Percentiles rank a stretch among this genome's conserved stretches.
Evolutionary conservation across 495 filamentous ascomycete species (phyloP).

Genomic region (Xylaria acuta): DNA sequence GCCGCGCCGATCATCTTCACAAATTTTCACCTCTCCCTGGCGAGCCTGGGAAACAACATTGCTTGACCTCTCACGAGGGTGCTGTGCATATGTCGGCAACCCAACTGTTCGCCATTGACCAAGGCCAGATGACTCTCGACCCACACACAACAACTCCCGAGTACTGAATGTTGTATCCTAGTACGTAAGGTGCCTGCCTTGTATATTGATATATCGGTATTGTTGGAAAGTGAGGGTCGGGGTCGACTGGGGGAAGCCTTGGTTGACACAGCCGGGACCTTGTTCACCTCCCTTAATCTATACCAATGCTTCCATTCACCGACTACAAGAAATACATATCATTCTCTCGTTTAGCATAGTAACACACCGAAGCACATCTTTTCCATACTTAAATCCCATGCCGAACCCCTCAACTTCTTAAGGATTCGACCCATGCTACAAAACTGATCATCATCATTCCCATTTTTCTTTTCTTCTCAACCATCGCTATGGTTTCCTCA

Average conservation of each 20-base stretch:
- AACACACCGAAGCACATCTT: not conserved
- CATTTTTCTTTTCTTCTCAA: not conserved
- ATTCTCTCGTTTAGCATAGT: not conserved
- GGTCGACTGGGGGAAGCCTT: slow-evolving; percentile 5
- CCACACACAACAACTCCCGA: not conserved
- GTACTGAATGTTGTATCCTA: not conserved
- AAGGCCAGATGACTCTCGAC: slow-evolving; percentile 15
- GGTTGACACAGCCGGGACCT: slow-evolving; percentile 1
- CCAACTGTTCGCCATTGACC: slow-evolving; percentile 7
- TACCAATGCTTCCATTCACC: not conserved
- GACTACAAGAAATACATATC: not conserved
- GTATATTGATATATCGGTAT: not conserved
- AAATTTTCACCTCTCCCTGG: slow-evolving; percentile 8
- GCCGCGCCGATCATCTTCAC: slow-evolving; percentile 28
- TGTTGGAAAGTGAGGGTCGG: not conserved
- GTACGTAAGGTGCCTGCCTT: not conserved
- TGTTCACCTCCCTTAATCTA: slow-evolving; percentile 10
- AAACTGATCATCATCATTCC: slow-evolving; percentile 14
- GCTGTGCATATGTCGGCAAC: slow-evolving; percentile 22
- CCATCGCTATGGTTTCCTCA: slow-evolving; percentile 41
- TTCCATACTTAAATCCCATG: slow-evolving; percentile 12
- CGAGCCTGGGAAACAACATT: not conserved
- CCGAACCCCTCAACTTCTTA: not conserved
- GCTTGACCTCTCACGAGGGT: slow-evolving; percentile 13
- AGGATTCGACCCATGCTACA: not conserved